Percentiles rank a stretch among this genome's conserved stretches.
phyloP scores from a whole-genome alignment of 83 land plant genomes.

The Thuja plicata region DNA sequence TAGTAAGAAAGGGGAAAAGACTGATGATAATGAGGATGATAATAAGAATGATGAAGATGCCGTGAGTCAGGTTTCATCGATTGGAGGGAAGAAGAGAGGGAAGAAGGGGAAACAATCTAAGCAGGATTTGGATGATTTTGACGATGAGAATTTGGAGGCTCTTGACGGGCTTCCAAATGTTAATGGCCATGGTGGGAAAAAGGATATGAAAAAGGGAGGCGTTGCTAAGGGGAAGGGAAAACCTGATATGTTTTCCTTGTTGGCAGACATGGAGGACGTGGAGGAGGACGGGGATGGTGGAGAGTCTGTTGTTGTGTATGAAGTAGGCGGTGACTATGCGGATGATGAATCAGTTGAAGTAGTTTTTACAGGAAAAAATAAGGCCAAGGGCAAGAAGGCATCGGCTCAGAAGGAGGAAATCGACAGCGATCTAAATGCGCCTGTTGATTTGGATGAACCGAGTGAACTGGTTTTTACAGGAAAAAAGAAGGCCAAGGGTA shows the following conservation, averaged over 20 bases:
- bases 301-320: constrained; percentile 7
- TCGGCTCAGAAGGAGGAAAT: neutral
- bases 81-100: constrained; percentile 17
- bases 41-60: constrained; percentile 46
- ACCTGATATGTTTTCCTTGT: constrained; percentile 13
- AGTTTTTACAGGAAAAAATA: constrained; percentile 19
- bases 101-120: neutral
- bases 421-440: neutral
- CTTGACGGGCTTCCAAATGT: constrained; percentile 3
- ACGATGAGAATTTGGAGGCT: constrained; percentile 16
- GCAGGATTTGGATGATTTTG: constrained; percentile 15
- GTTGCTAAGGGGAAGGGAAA: constrained; percentile 3
- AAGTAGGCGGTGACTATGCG: neutral
- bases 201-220: constrained; percentile 6
- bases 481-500: constrained; percentile 48
- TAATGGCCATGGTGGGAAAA: constrained; percentile 14
- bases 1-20: constrained; percentile 23
- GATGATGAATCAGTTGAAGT: constrained; percentile 13
- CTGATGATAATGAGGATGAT: constrained; percentile 8
- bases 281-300: neutral
- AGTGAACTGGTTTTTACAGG: constrained; percentile 30
- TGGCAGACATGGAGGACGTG: constrained; percentile 11
- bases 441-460: constrained; percentile 22
- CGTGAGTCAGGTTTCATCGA: constrained; percentile 11
- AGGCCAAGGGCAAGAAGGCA: neutral